Base-by-base conservation (phyloP, 2,329 filamentous ascomycete species). In the Ascochyta clinopodiicola region DNA sequence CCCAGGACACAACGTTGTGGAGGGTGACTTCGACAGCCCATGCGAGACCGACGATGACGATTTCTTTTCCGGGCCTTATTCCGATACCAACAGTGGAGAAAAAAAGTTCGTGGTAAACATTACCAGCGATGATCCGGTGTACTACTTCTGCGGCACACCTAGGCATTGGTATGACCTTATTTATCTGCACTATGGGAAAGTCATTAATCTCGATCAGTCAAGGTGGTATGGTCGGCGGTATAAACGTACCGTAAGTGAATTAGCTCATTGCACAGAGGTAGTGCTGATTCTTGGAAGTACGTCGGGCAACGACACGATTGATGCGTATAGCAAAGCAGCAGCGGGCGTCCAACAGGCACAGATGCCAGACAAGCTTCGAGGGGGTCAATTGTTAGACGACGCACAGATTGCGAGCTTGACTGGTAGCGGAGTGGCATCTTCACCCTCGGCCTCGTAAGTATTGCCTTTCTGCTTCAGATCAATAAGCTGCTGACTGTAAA, bases 51-150 rank as follows among this genome's bases (percentile, higher is more conserved):
- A 25, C 10, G 47, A 56, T 17, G 44, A 51, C 13, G 57, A 60
- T 39, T 68, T 67, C 44, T 71, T 62, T 56, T 62, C 57, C 21
- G 67, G 68, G 17, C 47, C 60, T 2, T 67, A 55, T 46, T 44
- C 32, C n/a, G 47, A 49, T 13, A 68, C 65, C 19, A 50, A 66
- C 29, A 58, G 50, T 9, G 64, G 65, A 5, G 53, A 60, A 8
- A 61, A 53, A 57, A 65, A 57, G 32, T 71, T 70, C 34, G 64
- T 69, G 2, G 59, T 68, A 2, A 67, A 67, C 25, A 61, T 69
- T 17, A 69, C 61, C 4, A 58, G 38, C 13, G 46, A 57, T 5
- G 56, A 66, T 17, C 64, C 66, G 3, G 59, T 67, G 25, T 71
- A 62, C 38, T 71, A 54, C 38, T 71, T 65, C 53, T 71, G 68